phyloP scores from a whole-genome alignment of 495 filamentous ascomycete species.

The Aspergillus bridgeri region DNA sequence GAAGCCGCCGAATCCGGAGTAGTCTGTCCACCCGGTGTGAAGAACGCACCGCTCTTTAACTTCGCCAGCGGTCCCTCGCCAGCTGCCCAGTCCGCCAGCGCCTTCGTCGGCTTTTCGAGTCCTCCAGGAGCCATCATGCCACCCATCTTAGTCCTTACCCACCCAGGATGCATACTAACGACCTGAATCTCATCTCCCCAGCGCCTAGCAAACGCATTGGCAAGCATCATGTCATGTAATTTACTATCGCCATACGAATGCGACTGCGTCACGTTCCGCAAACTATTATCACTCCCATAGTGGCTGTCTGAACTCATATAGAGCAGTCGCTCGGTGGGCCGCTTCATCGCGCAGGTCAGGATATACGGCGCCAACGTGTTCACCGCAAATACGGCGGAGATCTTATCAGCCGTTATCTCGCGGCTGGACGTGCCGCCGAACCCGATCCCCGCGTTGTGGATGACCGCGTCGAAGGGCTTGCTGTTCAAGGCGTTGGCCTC shows the following conservation, averaged over 20 bases:
- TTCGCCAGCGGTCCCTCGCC: constrained; percentile 28
- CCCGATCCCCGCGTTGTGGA: constrained; percentile 57
- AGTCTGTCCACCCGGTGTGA: constrained; percentile 22
- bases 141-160: constrained; percentile 63
- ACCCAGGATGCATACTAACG: constrained; percentile 56
- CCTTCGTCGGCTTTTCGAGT: constrained; percentile 42
- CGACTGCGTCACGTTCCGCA: constrained; percentile 34
- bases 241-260: constrained; percentile 51
- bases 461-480: constrained; percentile 51
- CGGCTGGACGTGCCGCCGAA: constrained; percentile 29
- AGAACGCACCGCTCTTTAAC: constrained; percentile 26
- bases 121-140: constrained; percentile 45
- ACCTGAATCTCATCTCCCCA: constrained; percentile 47
- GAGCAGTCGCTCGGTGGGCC: constrained; percentile 45
- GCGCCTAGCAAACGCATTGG: constrained; percentile 49
- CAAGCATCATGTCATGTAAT: constrained; percentile 52
- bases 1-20: constrained; percentile 25
- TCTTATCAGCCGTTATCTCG: constrained; percentile 40
- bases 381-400: constrained; percentile 52
- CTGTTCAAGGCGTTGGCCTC: constrained; percentile 40
- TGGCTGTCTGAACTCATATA: constrained; percentile 53
- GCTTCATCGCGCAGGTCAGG: constrained; percentile 50
- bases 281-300: constrained; percentile 39
- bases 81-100: constrained; percentile 44
- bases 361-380: constrained; percentile 59